phyloP scores from a whole-genome alignment of 352 stramenopile genomes.

The Aphanomyces cochlioides region DNA sequence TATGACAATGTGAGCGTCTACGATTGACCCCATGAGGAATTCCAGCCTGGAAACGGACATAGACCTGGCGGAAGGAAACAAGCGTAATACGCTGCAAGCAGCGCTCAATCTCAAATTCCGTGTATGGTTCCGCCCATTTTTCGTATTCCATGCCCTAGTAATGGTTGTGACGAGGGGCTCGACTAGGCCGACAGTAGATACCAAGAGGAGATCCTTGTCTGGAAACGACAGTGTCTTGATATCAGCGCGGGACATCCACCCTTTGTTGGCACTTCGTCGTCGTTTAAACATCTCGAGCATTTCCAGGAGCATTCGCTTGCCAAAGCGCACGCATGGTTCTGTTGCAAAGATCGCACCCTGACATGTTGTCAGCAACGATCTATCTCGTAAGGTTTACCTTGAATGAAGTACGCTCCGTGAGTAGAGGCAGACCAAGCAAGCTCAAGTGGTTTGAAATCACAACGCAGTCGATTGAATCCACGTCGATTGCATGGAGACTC shows the following conservation, averaged over 20 bases:
- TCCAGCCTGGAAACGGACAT: not conserved
- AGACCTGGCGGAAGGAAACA: slow-evolving; percentile 10
- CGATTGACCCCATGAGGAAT: not conserved
- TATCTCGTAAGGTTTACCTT: slow-evolving; percentile 34
- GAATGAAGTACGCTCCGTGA: slow-evolving; percentile 71
- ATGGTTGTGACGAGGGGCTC: not conserved
- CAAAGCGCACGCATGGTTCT: slow-evolving; percentile 62
- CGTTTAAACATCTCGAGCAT: slow-evolving; percentile 36
- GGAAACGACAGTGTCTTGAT: slow-evolving; percentile 16
- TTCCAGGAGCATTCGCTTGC: slow-evolving; percentile 66
- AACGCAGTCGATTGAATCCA: slow-evolving; percentile 61
- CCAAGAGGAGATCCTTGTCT: slow-evolving; percentile 16
- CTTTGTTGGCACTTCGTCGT: not conserved
- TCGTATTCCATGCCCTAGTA: slow-evolving; percentile 24
- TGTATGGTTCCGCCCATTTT: slow-evolving; percentile 29
- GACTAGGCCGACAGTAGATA: not conserved
- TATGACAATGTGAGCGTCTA: slow-evolving; percentile 49
- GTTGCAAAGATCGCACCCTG: slow-evolving; percentile 67
- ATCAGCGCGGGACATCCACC: slow-evolving; percentile 23
- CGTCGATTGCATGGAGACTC: slow-evolving; percentile 42
- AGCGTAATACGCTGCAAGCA: slow-evolving; percentile 24
- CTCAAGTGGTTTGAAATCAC: slow-evolving; percentile 70
- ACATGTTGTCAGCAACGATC: not conserved
- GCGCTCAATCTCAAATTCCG: slow-evolving; percentile 20
- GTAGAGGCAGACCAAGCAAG: slow-evolving; percentile 67